phyloP scores from a whole-genome alignment of 495 filamentous ascomycete species.

The Hypoxylon crocopeplum region DNA sequence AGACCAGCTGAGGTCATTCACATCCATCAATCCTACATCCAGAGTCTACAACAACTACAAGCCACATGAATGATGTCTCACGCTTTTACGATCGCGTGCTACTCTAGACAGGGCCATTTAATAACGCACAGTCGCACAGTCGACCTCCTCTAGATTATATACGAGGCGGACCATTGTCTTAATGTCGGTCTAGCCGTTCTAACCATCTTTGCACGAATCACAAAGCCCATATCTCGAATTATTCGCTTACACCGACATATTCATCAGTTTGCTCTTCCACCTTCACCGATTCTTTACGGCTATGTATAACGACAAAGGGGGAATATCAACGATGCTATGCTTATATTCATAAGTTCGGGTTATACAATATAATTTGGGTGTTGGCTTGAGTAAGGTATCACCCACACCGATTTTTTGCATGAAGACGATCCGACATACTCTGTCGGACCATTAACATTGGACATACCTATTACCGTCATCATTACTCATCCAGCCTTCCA shows the following conservation, averaged over 20 bases:
- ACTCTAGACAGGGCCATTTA: constrained; percentile 19
- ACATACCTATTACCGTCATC: constrained; percentile 13
- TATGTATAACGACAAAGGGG: no score
- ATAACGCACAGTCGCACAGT: constrained; percentile 2
- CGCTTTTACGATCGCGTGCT: constrained; percentile 8
- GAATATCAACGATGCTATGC: no score
- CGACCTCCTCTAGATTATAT: constrained; percentile 1
- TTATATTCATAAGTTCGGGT: no score
- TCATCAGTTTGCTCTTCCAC: neutral
- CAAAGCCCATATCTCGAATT: neutral
- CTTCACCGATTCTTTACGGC: no score
- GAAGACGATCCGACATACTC: constrained; percentile 25
- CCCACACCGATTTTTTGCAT: constrained; percentile 19
- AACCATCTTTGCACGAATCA: constrained; percentile 1
- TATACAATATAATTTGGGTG: neutral
- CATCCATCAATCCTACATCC: no score
- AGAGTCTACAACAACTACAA: no score
- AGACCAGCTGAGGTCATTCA: constrained; percentile 2
- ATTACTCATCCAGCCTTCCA: constrained; percentile 1
- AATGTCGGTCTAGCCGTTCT: neutral
- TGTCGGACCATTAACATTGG: constrained; percentile 8
- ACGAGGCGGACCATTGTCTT: constrained; percentile 16
- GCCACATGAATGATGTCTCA: constrained; percentile 3
- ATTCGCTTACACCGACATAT: constrained; percentile 3
- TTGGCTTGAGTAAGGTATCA: no score